phyloP scores from a whole-genome alignment of 2,329 filamentous ascomycete species.

The Xylariaceae sp. region DNA sequence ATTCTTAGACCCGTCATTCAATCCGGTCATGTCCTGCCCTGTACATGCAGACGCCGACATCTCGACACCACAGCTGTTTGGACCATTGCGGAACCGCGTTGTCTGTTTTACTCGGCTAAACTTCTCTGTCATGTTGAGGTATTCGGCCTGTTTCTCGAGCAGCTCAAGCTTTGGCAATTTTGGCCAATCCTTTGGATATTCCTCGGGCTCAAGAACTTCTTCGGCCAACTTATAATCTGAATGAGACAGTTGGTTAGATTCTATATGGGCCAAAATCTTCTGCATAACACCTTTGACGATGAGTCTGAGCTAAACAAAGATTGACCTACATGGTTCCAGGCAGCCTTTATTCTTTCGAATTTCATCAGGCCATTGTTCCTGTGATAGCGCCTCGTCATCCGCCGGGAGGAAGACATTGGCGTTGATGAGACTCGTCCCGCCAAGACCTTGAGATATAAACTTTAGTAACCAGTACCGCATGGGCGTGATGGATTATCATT shows the following conservation, averaged over 20 bases:
- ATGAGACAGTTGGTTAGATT: slow-evolving; percentile 2
- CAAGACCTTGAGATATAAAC: slow-evolving; percentile 47
- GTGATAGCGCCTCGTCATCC: slow-evolving; percentile 49
- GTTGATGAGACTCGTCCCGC: slow-evolving; percentile 63
- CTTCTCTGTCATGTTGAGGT: slow-evolving; percentile 46
- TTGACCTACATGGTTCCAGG: slow-evolving; percentile 48
- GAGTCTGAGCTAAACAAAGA: too few relatives aligned
- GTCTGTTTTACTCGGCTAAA: slow-evolving; percentile 58
- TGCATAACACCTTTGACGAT: neutral
- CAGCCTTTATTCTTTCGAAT: slow-evolving; percentile 41
- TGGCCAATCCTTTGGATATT: slow-evolving; percentile 57
- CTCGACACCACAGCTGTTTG: slow-evolving; percentile 60
- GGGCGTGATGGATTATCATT: neutral
- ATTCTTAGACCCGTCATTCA: slow-evolving; percentile 68
- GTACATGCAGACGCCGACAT: slow-evolving; percentile 58
- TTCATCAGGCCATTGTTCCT: slow-evolving; percentile 57
- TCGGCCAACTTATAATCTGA: slow-evolving; percentile 55
- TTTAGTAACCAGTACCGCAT: slow-evolving; percentile 9
- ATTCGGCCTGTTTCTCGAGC: slow-evolving; percentile 53
- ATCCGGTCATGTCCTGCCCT: slow-evolving; percentile 59
- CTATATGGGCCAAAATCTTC: neutral
- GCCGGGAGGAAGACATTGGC: slow-evolving; percentile 63
- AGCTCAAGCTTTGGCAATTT: slow-evolving; percentile 54
- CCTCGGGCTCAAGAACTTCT: slow-evolving; percentile 53
- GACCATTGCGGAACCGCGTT: slow-evolving; percentile 57